phyloP scores from a whole-genome alignment of 2,329 filamentous ascomycete genomes.

The Botrytis elliptica region DNA sequence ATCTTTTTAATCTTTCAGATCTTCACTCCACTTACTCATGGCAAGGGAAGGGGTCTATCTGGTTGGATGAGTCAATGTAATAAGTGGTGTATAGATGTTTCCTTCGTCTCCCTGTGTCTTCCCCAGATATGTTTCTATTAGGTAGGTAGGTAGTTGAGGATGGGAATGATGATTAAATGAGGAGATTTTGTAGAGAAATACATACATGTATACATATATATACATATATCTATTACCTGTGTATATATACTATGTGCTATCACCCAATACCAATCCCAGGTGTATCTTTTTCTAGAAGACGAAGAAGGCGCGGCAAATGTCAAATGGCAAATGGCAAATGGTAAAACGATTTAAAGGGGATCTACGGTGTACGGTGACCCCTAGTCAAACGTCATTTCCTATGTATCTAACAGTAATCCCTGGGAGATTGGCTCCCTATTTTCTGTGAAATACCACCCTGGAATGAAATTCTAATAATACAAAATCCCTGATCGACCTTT shows the following conservation, averaged over 20 bases:
- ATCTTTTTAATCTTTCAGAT: constrained; percentile 9
- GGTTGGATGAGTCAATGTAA: neutral
- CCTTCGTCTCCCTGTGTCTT: neutral
- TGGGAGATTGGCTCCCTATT: constrained; percentile 5
- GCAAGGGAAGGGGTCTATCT: neutral
- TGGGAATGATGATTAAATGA: neutral
- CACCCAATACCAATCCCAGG: neutral
- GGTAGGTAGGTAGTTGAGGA: no score
- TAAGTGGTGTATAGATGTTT: neutral
- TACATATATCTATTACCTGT: neutral
- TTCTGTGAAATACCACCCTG: neutral
- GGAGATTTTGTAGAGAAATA: no score
- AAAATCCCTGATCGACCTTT: neutral
- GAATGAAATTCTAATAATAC: neutral
- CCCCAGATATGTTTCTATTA: neutral
- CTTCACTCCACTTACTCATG: constrained; percentile 5
- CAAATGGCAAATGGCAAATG: neutral
- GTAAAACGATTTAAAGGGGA: neutral
- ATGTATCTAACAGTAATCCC: neutral
- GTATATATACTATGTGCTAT: neutral
- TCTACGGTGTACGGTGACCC: constrained; percentile 4
- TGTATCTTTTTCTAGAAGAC: neutral
- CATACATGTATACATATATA: neutral
- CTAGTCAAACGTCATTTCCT: constrained; percentile 6
- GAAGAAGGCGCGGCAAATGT: neutral